Evolutionary conservation across 2,329 filamentous ascomycete genomes (phyloP), one percentile per base, ranked within the genome.

Genomic region (Trichoderma oligosporum): DNA sequence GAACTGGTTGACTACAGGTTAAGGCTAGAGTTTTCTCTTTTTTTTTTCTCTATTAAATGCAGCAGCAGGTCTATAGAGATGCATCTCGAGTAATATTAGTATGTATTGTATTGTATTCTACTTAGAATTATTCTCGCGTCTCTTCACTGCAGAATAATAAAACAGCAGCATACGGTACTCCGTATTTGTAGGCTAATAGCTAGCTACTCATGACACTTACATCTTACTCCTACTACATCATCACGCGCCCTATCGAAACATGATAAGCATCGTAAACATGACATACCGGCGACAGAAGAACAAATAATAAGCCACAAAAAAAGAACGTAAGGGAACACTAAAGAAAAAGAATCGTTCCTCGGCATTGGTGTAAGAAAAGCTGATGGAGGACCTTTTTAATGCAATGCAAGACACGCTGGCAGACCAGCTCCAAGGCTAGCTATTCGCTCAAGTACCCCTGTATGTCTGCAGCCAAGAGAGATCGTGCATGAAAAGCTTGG

Each of bases 321-420:
- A 42, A n/a, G 41, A n/a, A 29, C 20, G 25, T 16, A 29, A 35
- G 14, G 14, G 39, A 44, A 44, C 22, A 22, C 20, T 14, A 44
- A 25, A 25, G 41, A 44, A 44, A 22, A 25, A 25, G 11, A 41
- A 41, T 24, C 14, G 18, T 25, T 5, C 25, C 24, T 29, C 42
- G 42, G 42, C 8, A 45, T n/a, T 45, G 42, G 42, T n/a, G 42
- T 45, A 24, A 24, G 51, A 44, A 44, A 44, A 27, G 27, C 12
- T 14, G 49, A 24, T 33, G 39, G 39, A 11, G 11, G n/a, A n/a
- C 16, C 27, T 31, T 24, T 31, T 24, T 29, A 27, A 65, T 64
- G 62, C 62, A 60, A 66, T 68, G 66, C 66, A 66, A 64, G 66
- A 68, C 66, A 68, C 66, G 66, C 64, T 63, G 66, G 62, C 65